These are phyloP conservation scores for Plectosphaerella cucumerina DNA, from an alignment of 2,329 filamentous ascomycete genomes.

Conservation along the genomic window DNA sequence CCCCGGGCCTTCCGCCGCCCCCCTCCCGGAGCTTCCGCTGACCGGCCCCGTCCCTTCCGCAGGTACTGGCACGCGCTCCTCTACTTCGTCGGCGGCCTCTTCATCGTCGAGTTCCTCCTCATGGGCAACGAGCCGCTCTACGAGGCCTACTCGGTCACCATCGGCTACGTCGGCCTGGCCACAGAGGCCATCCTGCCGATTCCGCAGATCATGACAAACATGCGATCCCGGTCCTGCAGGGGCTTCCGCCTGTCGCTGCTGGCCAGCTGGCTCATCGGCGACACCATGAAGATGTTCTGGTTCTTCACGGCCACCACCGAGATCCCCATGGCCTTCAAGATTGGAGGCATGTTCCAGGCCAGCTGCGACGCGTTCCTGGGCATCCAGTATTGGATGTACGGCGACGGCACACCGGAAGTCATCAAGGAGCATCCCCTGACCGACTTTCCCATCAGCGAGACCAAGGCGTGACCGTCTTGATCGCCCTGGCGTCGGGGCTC, in stretches of 20 bases:
- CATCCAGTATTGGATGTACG: constrained; percentile 69
- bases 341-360: constrained; percentile 79
- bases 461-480: not conserved
- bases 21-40: not conserved
- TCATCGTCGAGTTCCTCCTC: constrained; percentile 64
- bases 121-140: constrained; percentile 55
- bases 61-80: constrained; percentile 76
- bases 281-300: constrained; percentile 84
- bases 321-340: constrained; percentile 76
- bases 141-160: constrained; percentile 58
- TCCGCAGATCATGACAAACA: constrained; percentile 72
- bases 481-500: not conserved
- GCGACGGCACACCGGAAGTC: constrained; percentile 38
- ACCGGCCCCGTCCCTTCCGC: constrained; percentile 1
- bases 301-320: constrained; percentile 68
- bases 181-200: constrained; percentile 80
- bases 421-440: constrained; percentile 34
- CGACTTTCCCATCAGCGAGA: constrained; percentile 15
- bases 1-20: no score
- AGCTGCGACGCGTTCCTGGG: constrained; percentile 71
- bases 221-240: constrained; percentile 63
- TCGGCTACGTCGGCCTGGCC: constrained; percentile 72
- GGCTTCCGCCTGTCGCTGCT: constrained; percentile 75
- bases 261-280: constrained; percentile 73
- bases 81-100: constrained; percentile 59